These are phyloP conservation scores for Podila clonocystis DNA, from an alignment of 192 early-diverging fungal species.

Conservation along the genomic window DNA sequence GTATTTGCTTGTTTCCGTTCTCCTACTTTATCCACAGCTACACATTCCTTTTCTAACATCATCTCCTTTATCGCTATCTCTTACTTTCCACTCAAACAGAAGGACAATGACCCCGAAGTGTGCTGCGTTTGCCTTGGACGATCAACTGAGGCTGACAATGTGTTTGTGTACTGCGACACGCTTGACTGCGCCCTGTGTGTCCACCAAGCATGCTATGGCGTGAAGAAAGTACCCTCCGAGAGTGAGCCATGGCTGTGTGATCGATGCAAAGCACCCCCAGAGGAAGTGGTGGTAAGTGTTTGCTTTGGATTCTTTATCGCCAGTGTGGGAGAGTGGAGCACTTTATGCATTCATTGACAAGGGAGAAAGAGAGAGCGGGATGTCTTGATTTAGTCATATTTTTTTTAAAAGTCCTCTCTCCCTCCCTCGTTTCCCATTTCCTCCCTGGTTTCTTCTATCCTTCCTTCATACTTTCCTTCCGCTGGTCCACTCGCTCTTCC, in stretches of 20 bases:
- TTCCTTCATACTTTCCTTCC: not conserved
- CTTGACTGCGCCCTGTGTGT: constrained; percentile 35
- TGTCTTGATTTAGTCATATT: not conserved
- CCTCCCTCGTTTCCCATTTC: too few species aligned
- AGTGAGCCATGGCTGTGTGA: constrained; percentile 59
- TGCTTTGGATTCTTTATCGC: not conserved
- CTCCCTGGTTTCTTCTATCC: not conserved
- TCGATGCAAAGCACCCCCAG: constrained; percentile 50
- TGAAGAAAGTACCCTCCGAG: constrained; percentile 42
- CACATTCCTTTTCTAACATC: too few species aligned
- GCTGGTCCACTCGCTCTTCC: too few species aligned
- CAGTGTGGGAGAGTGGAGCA: too few species aligned
- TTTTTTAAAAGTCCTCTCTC: not conserved
- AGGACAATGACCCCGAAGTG: constrained; percentile 60
- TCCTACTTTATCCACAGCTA: not conserved
- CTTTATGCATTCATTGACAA: not conserved
- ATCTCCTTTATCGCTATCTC: constrained; percentile 1
- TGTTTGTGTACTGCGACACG: constrained; percentile 64
- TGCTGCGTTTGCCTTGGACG: constrained; percentile 63
- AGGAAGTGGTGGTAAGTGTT: constrained; percentile 52
- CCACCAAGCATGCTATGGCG: constrained; percentile 53
- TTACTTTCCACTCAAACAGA: constrained; percentile 47
- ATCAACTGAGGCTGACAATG: constrained; percentile 56
- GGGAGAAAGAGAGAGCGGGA: too few species aligned
- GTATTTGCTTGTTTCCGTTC: not conserved